Evolutionary conservation across 1,284 basidiomycete genomes (phyloP), one percentile per base, ranked within the genome.

Genomic region (Papiliotrema laurentii): DNA sequence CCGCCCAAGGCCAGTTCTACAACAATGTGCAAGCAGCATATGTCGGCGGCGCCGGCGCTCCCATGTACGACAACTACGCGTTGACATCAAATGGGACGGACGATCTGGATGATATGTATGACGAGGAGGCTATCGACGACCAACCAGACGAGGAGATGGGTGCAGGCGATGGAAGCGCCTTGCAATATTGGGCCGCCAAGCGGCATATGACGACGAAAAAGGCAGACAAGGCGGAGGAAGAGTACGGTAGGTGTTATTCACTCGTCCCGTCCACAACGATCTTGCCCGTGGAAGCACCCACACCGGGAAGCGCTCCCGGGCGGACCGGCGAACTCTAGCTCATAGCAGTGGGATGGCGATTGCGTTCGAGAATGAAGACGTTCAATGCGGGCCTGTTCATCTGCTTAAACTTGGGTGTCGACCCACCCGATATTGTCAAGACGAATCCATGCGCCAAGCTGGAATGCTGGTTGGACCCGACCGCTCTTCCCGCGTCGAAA

Each of bases 391-490:
- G 88, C 0, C 80, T 98, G n/a, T 88, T 97, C 14, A 80, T 97
- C 55, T 98, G 94, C 68, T 79, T 98, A 38, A 97, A 98, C 75
- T 89, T 98, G 66, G 93, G 96, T 49, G 91, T 97, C 36, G 94
- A 98, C 66, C 94, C 94, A 16, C 94, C 94, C 50, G 94, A 98
- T 66, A 80, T 97, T 43, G 87, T 97, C 75, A 98, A 97, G 79
- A 97, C 96, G 9, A 89, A 87, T 58, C 96, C 94, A 1, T 97
- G 91, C 66, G 92, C 94, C 0, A 86, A 88, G 45, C 79, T 97
- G 45, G 94, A 98, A 73, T 93, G 91, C 61, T 98, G 94, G 94
- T 88, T 97, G 37, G 94, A 98, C 74, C 94, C 94, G 2, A 86
- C 87, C 56, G 86, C 84, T 25, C 81, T 92, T 77, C 87, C 86